phyloP scores from a whole-genome alignment of 495 filamentous ascomycete genomes.

The Talaromyces thailandensis region DNA sequence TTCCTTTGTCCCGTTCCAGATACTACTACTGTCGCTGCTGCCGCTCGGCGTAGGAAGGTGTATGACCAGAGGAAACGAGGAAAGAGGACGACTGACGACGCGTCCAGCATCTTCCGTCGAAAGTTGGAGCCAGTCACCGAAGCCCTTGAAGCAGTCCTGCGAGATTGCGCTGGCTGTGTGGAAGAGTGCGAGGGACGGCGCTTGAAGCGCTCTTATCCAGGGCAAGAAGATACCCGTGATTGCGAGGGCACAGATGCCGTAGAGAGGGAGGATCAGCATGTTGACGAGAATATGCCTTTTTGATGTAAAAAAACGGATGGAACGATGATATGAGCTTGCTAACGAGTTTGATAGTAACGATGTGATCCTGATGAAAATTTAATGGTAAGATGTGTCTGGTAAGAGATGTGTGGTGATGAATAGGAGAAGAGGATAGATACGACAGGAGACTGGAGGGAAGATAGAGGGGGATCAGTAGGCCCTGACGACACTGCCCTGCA shows the following conservation, averaged over 20 bases:
- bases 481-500: background rate
- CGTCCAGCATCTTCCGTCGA: background rate
- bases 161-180: background rate
- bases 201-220: background rate
- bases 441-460: constrained; percentile 5
- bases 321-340: background rate
- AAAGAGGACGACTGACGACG: background rate
- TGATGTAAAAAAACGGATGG: background rate
- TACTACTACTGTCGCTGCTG: background rate
- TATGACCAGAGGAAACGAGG: background rate
- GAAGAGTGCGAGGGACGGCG: background rate
- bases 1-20: background rate
- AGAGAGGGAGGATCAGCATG: background rate
- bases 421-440: constrained; percentile 7
- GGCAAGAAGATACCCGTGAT: constrained; percentile 8
- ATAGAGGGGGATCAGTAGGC: background rate
- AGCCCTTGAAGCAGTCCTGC: background rate
- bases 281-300: background rate
- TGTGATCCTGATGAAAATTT: background rate
- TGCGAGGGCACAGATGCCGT: constrained; percentile 1
- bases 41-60: background rate
- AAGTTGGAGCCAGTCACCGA: background rate
- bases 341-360: background rate
- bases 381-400: background rate
- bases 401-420: background rate